Conservation (phyloP, 768 basidiomycete genomes). For the Auriculariales sp. region DNA sequence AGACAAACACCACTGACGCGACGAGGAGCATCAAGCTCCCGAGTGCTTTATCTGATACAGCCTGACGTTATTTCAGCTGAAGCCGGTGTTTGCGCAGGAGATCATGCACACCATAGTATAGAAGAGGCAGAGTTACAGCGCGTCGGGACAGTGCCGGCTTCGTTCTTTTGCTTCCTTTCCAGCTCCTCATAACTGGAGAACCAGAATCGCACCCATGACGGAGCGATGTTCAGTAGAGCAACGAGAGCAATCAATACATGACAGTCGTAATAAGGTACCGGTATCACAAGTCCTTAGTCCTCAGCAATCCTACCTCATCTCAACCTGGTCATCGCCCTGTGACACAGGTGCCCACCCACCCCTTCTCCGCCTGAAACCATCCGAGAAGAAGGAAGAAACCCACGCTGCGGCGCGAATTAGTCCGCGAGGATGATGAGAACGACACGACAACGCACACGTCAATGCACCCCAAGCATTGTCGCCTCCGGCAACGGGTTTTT, state of each 20-base stretch:
- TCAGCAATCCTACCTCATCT: constrained; percentile 34
- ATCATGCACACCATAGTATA: neutral
- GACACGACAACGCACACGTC: neutral
- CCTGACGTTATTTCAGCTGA: constrained; percentile 85
- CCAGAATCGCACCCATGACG: too few species aligned
- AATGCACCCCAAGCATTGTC: constrained; percentile 2
- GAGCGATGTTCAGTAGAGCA: constrained; percentile 15
- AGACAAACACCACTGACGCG: constrained; percentile 64
- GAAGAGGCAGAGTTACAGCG: too few species aligned
- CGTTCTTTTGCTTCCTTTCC: too few species aligned
- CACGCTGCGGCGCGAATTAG: constrained; percentile 19
- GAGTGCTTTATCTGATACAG: constrained; percentile 62
- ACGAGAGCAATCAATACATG: neutral
- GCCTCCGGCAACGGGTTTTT: constrained; percentile 5
- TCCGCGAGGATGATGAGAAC: constrained; percentile 24
- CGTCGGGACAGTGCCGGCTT: too few species aligned
- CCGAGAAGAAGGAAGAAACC: constrained; percentile 26
- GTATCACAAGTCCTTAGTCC: neutral
- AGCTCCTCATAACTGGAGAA: too few species aligned
- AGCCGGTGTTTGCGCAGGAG: constrained; percentile 69
- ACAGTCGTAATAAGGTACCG: neutral
- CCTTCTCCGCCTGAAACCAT: constrained; percentile 36
- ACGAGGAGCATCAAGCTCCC: constrained; percentile 70
- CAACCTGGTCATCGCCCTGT: constrained; percentile 51
- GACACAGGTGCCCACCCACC: constrained; percentile 61